Evolutionary conservation across 2,329 filamentous ascomycete genomes (phyloP).

Genomic region (Pseudogymnoascus sp.): DNA sequence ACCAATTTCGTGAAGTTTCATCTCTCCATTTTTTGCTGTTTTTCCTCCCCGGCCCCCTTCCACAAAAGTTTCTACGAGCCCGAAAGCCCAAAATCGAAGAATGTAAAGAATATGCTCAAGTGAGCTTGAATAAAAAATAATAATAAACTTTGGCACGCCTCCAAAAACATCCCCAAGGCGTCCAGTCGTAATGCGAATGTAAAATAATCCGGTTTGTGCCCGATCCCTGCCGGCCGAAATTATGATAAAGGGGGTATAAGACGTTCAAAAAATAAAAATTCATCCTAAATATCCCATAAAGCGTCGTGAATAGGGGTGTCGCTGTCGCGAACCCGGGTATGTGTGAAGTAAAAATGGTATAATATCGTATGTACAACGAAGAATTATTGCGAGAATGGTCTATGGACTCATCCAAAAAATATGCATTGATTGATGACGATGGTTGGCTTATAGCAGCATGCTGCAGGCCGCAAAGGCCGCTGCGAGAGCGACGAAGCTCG

Average conservation of each 20-base stretch:
- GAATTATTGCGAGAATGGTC: background rate
- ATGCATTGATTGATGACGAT: background rate
- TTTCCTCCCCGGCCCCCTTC: background rate
- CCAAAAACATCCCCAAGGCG: background rate
- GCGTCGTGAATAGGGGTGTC: background rate
- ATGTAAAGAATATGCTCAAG: background rate
- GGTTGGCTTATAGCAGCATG: background rate
- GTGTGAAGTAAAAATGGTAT: background rate
- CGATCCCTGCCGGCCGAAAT: background rate
- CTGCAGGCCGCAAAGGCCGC: background rate
- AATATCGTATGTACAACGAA: slow-evolving; percentile 1
- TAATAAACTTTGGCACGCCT: background rate
- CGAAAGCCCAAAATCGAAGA: background rate
- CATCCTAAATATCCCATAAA: background rate
- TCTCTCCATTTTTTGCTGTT: background rate
- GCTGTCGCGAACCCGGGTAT: background rate
- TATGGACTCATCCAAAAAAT: background rate
- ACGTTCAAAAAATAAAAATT: background rate
- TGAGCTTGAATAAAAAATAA: background rate
- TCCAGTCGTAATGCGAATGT: background rate
- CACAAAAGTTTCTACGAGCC: background rate
- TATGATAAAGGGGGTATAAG: background rate
- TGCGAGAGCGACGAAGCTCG: background rate
- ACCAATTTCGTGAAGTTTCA: background rate
- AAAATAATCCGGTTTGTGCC: background rate